Base-by-base conservation (phyloP, 1,139 yeast species). In the Blastobotrys aristatus region DNA sequence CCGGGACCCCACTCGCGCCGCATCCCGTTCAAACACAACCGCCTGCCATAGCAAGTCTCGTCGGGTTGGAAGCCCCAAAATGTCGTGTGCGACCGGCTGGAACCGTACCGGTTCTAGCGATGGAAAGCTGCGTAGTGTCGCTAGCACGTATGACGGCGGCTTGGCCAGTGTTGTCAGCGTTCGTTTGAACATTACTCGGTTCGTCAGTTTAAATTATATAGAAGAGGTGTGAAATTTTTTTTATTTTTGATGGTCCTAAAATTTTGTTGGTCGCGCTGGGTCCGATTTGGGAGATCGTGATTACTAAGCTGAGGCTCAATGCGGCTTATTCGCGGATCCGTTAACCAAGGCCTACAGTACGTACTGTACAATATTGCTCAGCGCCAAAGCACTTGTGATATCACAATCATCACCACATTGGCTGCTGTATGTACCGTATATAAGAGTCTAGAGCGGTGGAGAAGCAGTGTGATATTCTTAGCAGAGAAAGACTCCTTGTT, bases 1-100 rank as follows among this genome's bases (percentile, higher is more conserved):
- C 1, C 89, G 82, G 0, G 97, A 77, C 37, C 97, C 97, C 11
- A 87, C 96, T 67, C 97, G 80, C 55, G 82, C 82, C 53, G 79
- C 80, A 62, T 94, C 97, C 37, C 92, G 86, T 71, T 92, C 99
- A 71, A 75, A 88, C 1, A 87, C 87, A 17, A 87, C 97, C 0
- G 97, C 96, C 62, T 83, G 80, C 97, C 97, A 92, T 53, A 92
- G 75, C 31, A 90, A 68, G 67, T 92, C 99, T 67, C 96, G 81
- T 69, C 98, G 82, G 50, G 86, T 66, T 35, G 96, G 95, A 31
- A 76, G 73, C 50, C 82, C 82, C 47, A 92, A 71, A 43, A 89
- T 75, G 20, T 73, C 63, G 4, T 83, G 68, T 36, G 95, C 85
- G 34, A 89, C 80, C 21, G 97, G 94, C 50, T 85, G 76, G 57